Evolutionary conservation across 768 basidiomycete genomes (phyloP).

Genomic region (Heimioporus sp.): DNA sequence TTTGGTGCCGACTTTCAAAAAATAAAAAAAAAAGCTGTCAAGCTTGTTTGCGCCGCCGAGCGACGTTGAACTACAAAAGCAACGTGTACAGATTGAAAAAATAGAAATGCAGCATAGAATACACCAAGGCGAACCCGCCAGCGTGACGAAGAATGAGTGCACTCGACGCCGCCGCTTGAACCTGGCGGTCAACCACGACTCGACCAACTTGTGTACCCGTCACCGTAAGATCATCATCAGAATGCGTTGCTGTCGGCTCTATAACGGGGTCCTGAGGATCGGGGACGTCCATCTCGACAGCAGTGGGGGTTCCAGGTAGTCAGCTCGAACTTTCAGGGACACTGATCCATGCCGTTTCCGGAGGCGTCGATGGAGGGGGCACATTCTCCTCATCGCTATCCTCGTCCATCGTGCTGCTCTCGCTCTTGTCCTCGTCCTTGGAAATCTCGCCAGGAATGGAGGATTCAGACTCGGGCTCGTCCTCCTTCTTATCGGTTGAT

Average conservation of each 20-base stretch:
- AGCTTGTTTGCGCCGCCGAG: conserved; percentile 27
- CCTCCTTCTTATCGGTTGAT: conserved; percentile 44
- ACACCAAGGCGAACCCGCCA: conserved; percentile 35
- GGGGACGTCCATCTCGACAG: conserved; percentile 16
- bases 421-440: conserved; percentile 32
- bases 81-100: conserved; percentile 43
- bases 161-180: conserved; percentile 24
- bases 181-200: conserved; percentile 19
- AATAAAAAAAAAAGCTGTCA: conserved; percentile 11
- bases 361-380: conserved; percentile 30
- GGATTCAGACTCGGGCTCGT: conserved; percentile 19
- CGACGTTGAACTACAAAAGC: conserved; percentile 35
- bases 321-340: conserved; percentile 29
- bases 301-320: conserved; percentile 24
- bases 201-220: conserved; percentile 22
- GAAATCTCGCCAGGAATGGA: conserved; percentile 1
- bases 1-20: conserved; percentile 7
- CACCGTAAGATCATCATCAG: conserved; percentile 21
- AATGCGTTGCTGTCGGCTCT: conserved; percentile 24
- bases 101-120: conserved; percentile 44
- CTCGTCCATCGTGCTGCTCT: conserved; percentile 32
- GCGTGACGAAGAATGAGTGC: conserved; percentile 32
- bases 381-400: conserved; percentile 44
- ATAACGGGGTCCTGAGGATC: conserved; percentile 18
- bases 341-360: conserved; percentile 28